phyloP scores from a whole-genome alignment of 768 basidiomycete species.

The Termitomyces sp. region DNA sequence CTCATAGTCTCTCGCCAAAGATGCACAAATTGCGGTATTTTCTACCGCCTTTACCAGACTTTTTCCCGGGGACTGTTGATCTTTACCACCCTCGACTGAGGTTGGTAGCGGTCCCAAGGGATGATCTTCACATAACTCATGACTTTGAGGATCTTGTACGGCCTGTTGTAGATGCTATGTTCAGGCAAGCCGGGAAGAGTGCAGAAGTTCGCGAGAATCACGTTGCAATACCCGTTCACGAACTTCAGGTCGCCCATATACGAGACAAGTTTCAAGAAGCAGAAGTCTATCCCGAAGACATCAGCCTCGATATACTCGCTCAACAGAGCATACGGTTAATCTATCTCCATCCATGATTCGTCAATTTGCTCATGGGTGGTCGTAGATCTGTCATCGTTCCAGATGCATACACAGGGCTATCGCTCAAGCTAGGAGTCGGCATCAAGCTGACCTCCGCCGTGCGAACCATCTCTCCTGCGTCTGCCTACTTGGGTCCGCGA shows the following conservation, averaged over 20 bases:
- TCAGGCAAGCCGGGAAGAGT: conserved; percentile 27
- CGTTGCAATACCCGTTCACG: conserved; percentile 47
- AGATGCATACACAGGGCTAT: conserved; percentile 34
- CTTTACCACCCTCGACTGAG: conserved; percentile 43
- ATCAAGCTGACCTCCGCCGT: conserved; percentile 54
- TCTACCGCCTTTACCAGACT: conserved; percentile 41
- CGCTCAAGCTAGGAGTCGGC: conserved; percentile 50
- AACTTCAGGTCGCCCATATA: conserved; percentile 47
- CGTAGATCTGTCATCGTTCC: conserved; percentile 49
- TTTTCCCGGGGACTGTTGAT: conserved; percentile 42
- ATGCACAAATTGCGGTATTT: conserved; percentile 55
- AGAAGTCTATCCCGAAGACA: conserved; percentile 34
- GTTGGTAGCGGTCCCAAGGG: conserved; percentile 38
- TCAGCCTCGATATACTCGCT: conserved; percentile 36
- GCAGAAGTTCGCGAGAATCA: conserved; percentile 28
- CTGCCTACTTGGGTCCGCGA: conserved; percentile 49
- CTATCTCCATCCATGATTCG: neutral
- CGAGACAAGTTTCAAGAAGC: conserved; percentile 43
- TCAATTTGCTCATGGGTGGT: neutral
- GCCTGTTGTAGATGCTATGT: conserved; percentile 36
- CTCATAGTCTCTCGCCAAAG: conserved; percentile 20
- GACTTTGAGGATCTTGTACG: conserved; percentile 38
- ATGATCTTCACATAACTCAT: conserved; percentile 40
- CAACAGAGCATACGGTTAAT: conserved; percentile 50
- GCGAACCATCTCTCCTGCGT: conserved; percentile 54